Evolutionary conservation across 1,284 basidiomycete genomes (phyloP), one percentile per base, ranked within the genome.

Genomic region (Coriolopsis trogii): DNA sequence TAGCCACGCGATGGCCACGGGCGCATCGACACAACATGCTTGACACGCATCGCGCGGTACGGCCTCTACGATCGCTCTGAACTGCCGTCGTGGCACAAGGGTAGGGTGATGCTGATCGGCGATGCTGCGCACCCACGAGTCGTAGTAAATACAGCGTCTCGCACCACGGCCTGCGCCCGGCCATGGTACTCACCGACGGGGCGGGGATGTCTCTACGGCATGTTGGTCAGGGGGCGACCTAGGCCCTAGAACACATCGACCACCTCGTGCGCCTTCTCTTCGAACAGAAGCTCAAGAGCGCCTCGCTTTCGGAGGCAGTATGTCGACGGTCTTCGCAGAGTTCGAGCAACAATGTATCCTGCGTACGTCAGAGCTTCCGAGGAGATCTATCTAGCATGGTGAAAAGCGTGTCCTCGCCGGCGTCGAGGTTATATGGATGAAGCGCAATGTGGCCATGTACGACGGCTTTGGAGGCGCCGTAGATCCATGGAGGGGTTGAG

Each of bases 221-320:
- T 57, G 69, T 79, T 16, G 76, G 77, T 1, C 77, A 78, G 64
- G 77, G 76, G 20, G 75, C 77, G 5, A 79, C 77, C 55, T 76
- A 77, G 59, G 73, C 76, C 1, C 71, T 77, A 48, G 75, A 78
- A 53, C 77, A 79, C 56, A 62, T 73, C 37, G 73, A 72, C 46
- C 68, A 71, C 50, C 66, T 79, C 16, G 64, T 70, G 9, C 67
- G 67, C 3, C 65, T 73, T 5, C 67, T 79, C 6, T 45, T 58
- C 20, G 59, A 70, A 41, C 58, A 74, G 58, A 72, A 74, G 51
- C 64, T 70, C 1, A 51, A 61, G 6, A 58, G 61, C 3, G 36
- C 34, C n/a, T 15, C 61, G 13, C 73, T 67, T 1, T 64, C 70
- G 4, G 70, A 68, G 3, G 60, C 10, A 42, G 50, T 1, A 69